phyloP scores from a whole-genome alignment of 805 yeast genomes.

The Pichia cabralensis region DNA sequence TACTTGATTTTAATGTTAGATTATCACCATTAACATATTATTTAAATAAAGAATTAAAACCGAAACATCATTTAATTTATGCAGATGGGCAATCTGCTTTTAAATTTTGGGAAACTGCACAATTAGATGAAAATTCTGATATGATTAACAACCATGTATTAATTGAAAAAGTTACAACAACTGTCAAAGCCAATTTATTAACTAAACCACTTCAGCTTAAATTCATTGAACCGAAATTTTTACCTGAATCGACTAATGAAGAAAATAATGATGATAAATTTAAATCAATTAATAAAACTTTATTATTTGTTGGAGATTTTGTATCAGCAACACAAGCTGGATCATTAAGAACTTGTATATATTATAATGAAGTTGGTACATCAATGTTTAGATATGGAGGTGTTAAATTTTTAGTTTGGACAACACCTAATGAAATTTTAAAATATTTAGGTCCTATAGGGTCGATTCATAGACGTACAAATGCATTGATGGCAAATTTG shows the following conservation, averaged over 20 bases:
- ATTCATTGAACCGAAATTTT: slow-evolving; percentile 27
- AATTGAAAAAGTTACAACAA: slow-evolving; percentile 8
- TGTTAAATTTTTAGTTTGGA: slow-evolving; percentile 65
- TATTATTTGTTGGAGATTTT: slow-evolving; percentile 24
- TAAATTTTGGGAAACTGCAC: slow-evolving; percentile 18
- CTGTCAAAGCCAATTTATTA: slow-evolving; percentile 13
- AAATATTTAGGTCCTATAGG: slow-evolving; percentile 53
- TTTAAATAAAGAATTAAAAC: slow-evolving; percentile 50
- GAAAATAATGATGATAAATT: slow-evolving; percentile 1
- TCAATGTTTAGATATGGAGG: slow-evolving; percentile 32
- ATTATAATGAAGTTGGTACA: slow-evolving; percentile 21
- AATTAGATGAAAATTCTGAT: slow-evolving; percentile 7
- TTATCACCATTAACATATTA: slow-evolving; percentile 52
- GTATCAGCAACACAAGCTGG: slow-evolving; percentile 45
- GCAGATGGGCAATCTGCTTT: slow-evolving; percentile 15
- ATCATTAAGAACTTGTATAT: slow-evolving; percentile 31
- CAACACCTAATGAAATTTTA: slow-evolving; percentile 47
- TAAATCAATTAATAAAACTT: slow-evolving; percentile 18
- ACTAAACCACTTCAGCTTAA: slow-evolving; percentile 32
- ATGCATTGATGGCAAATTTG: slow-evolving; percentile 55
- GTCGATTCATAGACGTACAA: slow-evolving; percentile 44
- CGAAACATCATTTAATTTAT: slow-evolving; percentile 52
- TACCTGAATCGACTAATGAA: slow-evolving; percentile 1
- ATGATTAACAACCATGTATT: slow-evolving; percentile 13
- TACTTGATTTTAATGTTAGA: slow-evolving; percentile 54